Percentiles rank a stretch among this genome's conserved stretches.
Evolutionary conservation across 1,284 basidiomycete genomes (phyloP).

Genomic region (Schizophyllum amplum): DNA sequence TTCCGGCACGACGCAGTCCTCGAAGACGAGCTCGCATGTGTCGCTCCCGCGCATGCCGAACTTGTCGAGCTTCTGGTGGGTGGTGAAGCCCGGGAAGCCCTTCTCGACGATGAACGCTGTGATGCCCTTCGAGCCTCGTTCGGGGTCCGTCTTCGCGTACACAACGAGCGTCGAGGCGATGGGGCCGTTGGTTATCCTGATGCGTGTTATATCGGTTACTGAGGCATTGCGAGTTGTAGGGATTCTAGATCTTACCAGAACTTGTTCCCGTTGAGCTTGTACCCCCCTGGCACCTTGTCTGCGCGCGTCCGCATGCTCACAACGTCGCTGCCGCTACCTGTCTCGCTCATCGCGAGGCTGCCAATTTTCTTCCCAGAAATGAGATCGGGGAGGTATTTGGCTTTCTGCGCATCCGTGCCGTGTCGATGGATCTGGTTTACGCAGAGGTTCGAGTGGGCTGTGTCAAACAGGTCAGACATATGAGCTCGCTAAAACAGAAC

Average conservation of each 20-base stretch:
- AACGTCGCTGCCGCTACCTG: constrained; percentile 87
- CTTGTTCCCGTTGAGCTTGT: constrained; percentile 82
- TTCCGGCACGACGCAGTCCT: constrained; percentile 82
- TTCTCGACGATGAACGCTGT: constrained; percentile 90
- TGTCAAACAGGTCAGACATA: neutral
- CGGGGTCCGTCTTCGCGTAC: constrained; percentile 84
- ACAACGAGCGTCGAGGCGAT: constrained; percentile 86
- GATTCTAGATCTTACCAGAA: constrained; percentile 60
- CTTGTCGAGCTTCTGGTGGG: constrained; percentile 88
- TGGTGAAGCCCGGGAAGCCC: constrained; percentile 78
- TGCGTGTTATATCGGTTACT: neutral
- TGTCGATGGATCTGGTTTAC: constrained; percentile 87
- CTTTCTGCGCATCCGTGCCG: constrained; percentile 81
- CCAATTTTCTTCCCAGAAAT: constrained; percentile 82
- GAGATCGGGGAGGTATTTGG: constrained; percentile 82
- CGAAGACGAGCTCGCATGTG: constrained; percentile 91
- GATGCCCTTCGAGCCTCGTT: constrained; percentile 79
- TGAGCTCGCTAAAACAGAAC: neutral
- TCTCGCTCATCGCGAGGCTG: constrained; percentile 90
- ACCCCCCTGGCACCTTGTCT: constrained; percentile 69
- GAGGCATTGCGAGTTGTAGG: neutral
- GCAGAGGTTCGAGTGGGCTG: constrained; percentile 86
- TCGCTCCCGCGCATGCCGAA: constrained; percentile 95
- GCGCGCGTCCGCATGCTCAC: constrained; percentile 85
- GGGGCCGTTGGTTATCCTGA: constrained; percentile 93